Conservation (phyloP, 345 rosid species). For the Jatropha curcas region DNA sequence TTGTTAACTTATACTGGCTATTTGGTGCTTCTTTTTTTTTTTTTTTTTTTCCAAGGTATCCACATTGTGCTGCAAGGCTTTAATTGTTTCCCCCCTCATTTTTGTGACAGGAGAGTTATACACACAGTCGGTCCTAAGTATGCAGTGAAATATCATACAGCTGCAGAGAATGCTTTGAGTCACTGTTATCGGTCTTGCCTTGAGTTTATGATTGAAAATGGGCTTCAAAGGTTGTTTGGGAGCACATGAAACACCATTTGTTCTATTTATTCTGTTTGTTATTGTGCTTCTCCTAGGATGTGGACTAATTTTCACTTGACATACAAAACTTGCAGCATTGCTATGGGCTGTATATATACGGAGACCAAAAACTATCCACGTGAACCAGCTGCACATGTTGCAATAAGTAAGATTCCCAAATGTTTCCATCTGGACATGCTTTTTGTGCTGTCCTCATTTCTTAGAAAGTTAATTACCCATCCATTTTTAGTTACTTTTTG, state of each 20-base stretch:
- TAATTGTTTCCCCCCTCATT: neutral
- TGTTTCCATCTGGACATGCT: neutral
- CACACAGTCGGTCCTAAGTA: constrained; percentile 99
- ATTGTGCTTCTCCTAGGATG: constrained; percentile 19
- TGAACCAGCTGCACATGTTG: constrained; percentile 98
- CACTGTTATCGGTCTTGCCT: constrained; percentile 97
- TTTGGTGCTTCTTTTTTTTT: constrained; percentile 8
- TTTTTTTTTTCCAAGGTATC: neutral
- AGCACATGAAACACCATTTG: constrained; percentile 15
- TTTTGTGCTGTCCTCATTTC: neutral
- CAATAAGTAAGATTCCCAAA: constrained; percentile 70
- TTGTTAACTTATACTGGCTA: neutral
- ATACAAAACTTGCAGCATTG: constrained; percentile 61
- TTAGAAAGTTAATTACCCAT: neutral
- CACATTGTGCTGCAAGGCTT: neutral
- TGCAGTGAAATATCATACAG: constrained; percentile 95
- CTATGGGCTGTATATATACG: constrained; percentile 89
- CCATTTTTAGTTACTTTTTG: neutral
- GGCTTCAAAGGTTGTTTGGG: constrained; percentile 67
- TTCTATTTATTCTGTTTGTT: constrained; percentile 7
- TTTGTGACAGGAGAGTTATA: constrained; percentile 38
- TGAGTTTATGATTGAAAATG: constrained; percentile 86
- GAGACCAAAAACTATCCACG: constrained; percentile 97
- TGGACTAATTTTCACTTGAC: constrained; percentile 32
- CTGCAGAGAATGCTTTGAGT: constrained; percentile 98